A percentile compares a stretch with the other conserved stretches of the same genome.
phyloP scores from a whole-genome alignment of 164 flowering plant genomes.

The Santalum album region DNA sequence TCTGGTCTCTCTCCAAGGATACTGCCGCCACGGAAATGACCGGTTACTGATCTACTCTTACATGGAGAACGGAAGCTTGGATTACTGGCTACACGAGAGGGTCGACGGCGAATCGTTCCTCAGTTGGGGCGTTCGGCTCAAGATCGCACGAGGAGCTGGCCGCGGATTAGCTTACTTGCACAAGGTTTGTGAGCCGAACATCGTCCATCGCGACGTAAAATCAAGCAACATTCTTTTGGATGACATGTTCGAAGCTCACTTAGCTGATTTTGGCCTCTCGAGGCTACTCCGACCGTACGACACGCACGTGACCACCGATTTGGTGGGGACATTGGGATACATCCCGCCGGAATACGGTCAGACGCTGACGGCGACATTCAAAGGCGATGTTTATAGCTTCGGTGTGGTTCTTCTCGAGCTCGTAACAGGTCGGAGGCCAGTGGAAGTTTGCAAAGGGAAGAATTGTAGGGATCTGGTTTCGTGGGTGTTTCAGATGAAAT shows the following conservation, averaged over 20 bases:
- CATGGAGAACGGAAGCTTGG: slow-evolving; percentile 89
- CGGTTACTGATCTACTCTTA: slow-evolving; percentile 64
- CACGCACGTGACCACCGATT: slow-evolving; percentile 83
- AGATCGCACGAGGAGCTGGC: slow-evolving; percentile 72
- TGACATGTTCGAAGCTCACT: slow-evolving; percentile 64
- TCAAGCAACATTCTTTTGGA: slow-evolving; percentile 79
- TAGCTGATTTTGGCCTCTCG: slow-evolving; percentile 84
- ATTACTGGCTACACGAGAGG: slow-evolving; percentile 80
- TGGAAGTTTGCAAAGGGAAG: slow-evolving; percentile 64
- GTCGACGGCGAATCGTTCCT: slow-evolving; percentile 42
- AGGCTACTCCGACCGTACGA: slow-evolving; percentile 68
- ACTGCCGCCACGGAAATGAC: slow-evolving; percentile 56
- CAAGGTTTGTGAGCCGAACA: slow-evolving; percentile 52
- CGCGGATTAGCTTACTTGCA: slow-evolving; percentile 75
- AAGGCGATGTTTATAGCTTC: slow-evolving; percentile 82
- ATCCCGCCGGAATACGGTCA: slow-evolving; percentile 85
- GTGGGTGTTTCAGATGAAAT: slow-evolving; percentile 70
- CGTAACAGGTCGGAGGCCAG: slow-evolving; percentile 68
- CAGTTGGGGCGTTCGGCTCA: slow-evolving; percentile 49
- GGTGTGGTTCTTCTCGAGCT: slow-evolving; percentile 84
- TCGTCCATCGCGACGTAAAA: slow-evolving; percentile 73
- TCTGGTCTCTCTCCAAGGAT: slow-evolving; percentile 82
- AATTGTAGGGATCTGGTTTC: slow-evolving; percentile 63
- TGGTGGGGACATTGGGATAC: slow-evolving; percentile 81
- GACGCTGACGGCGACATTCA: slow-evolving; percentile 63